These are phyloP conservation scores for Moniliophthora roreri DNA, from an alignment of 1,284 basidiomycete genomes.

Conservation along the genomic window DNA sequence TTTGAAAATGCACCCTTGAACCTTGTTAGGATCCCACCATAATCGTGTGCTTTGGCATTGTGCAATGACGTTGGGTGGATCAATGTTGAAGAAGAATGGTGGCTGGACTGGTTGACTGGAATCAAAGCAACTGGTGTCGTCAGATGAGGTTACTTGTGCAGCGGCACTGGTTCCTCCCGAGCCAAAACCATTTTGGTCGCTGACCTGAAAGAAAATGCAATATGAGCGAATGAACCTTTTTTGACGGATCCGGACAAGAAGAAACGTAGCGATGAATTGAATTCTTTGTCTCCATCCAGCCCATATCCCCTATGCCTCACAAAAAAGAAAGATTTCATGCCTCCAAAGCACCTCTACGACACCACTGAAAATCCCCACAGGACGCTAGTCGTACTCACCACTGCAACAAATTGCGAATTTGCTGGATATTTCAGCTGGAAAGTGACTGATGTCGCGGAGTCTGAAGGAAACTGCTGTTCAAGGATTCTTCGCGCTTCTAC, in stretches of 20 bases:
- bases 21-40: conserved; percentile 54
- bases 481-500: conserved; percentile 66
- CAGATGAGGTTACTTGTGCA: conserved; percentile 51
- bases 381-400: conserved; percentile 50
- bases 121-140: conserved; percentile 63
- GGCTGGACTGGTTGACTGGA: conserved; percentile 45
- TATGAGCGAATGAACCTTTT: conserved; percentile 1
- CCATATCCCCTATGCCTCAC: not conserved
- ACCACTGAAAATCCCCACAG: not conserved
- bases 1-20: conserved; percentile 50
- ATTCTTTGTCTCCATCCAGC: not conserved
- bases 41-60: conserved; percentile 61
- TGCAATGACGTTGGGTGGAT: conserved; percentile 58
- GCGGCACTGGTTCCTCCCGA: conserved; percentile 72
- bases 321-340: not conserved
- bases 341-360: not conserved
- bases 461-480: conserved; percentile 48
- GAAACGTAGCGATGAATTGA: not conserved
- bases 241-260: not conserved
- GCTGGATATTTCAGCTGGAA: conserved; percentile 68
- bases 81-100: conserved; percentile 58
- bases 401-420: conserved; percentile 70
- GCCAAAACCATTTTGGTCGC: conserved; percentile 68
- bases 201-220: conserved; percentile 46
- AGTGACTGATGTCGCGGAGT: conserved; percentile 35